Evolutionary conservation across 2,329 filamentous ascomycete species (phyloP).

Genomic region (Paraconiothyrium sp.): DNA sequence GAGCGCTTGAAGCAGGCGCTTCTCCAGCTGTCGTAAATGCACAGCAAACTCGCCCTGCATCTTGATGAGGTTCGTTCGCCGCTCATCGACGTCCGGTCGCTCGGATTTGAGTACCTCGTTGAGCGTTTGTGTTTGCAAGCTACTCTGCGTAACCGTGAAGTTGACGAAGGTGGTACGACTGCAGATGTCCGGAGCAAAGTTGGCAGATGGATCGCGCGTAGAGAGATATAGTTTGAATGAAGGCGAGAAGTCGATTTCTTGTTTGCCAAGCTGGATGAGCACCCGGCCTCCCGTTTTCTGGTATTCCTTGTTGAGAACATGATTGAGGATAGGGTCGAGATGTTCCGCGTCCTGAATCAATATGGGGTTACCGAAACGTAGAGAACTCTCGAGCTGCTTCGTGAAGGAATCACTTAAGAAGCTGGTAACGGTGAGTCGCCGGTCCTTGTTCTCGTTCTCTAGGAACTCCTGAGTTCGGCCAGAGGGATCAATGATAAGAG

Average conservation of each 20-base stretch:
- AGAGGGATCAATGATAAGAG: conserved; percentile 97
- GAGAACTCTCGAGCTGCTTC: conserved; percentile 94
- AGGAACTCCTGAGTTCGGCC: conserved; percentile 94
- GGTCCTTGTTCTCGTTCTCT: conserved; percentile 91
- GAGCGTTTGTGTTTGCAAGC: conserved; percentile 95
- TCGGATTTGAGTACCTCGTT: conserved; percentile 98
- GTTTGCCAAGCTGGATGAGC: conserved; percentile 96
- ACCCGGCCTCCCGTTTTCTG: conserved; percentile 98
- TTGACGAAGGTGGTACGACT: conserved; percentile 99
- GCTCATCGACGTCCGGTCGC: conserved; percentile 94
- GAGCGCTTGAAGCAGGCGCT: conserved; percentile 89
- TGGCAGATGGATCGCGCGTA: conserved; percentile 93
- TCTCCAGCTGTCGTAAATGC: conserved; percentile 95
- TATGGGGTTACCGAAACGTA: conserved; percentile 98
- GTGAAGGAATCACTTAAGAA: conserved; percentile 98
- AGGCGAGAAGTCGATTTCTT: conserved; percentile 98
- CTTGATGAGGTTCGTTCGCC: conserved; percentile 96
- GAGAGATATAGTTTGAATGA: conserved; percentile 95
- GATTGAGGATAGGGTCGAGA: conserved; percentile 94
- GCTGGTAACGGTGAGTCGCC: conserved; percentile 93
- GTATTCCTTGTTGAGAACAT: conserved; percentile 99
- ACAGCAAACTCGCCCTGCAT: conserved; percentile 99
- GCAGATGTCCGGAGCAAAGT: conserved; percentile 96
- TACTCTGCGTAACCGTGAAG: conserved; percentile 98
- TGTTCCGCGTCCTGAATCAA: conserved; percentile 98